Conservation (phyloP, 768 basidiomycete species). For the Suillus discolor region DNA sequence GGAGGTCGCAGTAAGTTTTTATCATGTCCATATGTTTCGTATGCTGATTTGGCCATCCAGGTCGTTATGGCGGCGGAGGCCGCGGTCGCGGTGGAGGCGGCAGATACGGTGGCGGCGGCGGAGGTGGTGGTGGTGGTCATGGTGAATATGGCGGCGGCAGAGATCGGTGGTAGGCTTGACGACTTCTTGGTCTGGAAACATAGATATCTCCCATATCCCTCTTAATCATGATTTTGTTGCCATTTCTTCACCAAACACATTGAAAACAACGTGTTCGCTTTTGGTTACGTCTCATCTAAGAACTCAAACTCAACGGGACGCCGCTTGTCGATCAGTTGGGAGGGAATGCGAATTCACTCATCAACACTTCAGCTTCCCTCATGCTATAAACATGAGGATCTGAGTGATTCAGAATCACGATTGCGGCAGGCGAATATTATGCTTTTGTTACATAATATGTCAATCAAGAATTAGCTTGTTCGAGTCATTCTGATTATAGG, state of each 20-base stretch:
- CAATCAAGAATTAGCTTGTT: conserved; percentile 3
- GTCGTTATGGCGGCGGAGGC: conserved; percentile 57
- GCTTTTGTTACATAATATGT: conserved; percentile 10
- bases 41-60: conserved; percentile 36
- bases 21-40: neutral
- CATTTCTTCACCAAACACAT: neutral
- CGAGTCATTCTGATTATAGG: conserved; percentile 17
- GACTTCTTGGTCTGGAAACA: conserved; percentile 3
- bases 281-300: neutral
- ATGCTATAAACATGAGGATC: neutral
- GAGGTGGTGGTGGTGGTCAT: conserved; percentile 45
- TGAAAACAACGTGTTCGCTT: neutral
- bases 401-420: neutral
- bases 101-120: conserved; percentile 43
- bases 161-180: conserved; percentile 17
- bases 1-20: conserved; percentile 63
- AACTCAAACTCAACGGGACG: neutral
- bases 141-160: conserved; percentile 29
- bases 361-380: neutral
- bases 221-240: conserved; percentile 1
- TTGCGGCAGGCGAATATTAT: neutral
- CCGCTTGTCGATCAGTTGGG: neutral
- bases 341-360: neutral
- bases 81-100: conserved; percentile 47
- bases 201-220: conserved; percentile 5